Base-by-base conservation (phyloP, 2,329 filamentous ascomycete genomes). In the Cladobotryum protrusum region DNA sequence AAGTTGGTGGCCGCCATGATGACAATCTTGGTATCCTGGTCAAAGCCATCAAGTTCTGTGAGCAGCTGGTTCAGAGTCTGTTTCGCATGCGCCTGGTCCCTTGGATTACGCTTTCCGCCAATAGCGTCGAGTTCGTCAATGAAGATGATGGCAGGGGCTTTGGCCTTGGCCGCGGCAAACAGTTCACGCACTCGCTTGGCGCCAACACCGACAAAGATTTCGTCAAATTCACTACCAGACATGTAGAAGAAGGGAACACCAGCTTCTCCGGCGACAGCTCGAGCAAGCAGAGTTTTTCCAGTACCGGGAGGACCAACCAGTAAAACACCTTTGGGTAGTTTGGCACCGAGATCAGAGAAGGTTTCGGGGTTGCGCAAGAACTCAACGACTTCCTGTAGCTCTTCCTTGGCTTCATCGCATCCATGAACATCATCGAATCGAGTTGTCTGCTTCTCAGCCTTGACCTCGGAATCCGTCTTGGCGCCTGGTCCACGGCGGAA, bases 211-310 rank as follows among this genome's bases (percentile, higher is more conserved):
- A 99, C 95, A 63, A 96, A 99, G 47, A 99, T 86, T 70, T 99
- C 93, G 63, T 99, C 93, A 64, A 99, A 99, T 67, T 99, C 93
- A 52, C 89, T 95, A 45, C 93, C 93, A 63, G 93, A 99, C 92
- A 99, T 97, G 78, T 96, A 99, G 78, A 97, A 99, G 78, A 99
- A 99, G 1, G 93, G 93, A 15, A 99, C 93, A 49, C 92, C 93
- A 48, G 93, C 91, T 73, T 99, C 93, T 47, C 93, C 93, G 43
- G 93, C 93, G 53, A 99, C 93, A 49, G 93, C 95, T 62, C 93
- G 86, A 55, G 93, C 93, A 54, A 99, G 81, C 37, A 99, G 81
- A 12, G 93, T 99, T 73, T 99, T 99, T 72, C 93, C 93, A 54
- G 93, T 99, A 73, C 93, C 93, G 47, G 93, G 93, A 63, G 93